These are phyloP conservation scores for Fusarium tupiense DNA, from an alignment of 2,329 filamentous ascomycete species.

Conservation along the genomic window DNA sequence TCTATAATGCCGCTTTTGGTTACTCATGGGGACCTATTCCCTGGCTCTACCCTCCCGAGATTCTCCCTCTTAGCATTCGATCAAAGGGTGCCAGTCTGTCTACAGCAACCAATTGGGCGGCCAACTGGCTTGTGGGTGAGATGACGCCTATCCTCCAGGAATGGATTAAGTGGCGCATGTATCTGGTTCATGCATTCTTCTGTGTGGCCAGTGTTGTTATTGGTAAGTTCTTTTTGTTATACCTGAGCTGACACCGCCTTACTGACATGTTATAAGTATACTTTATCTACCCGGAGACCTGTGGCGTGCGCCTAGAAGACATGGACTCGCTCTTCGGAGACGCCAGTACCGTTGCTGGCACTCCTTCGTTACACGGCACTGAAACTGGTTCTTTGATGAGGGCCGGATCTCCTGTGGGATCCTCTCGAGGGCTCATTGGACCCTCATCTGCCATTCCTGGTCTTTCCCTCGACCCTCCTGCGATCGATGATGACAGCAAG, in stretches of 20 bases:
- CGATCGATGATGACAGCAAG: slow-evolving; percentile 63
- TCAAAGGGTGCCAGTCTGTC: slow-evolving; percentile 97
- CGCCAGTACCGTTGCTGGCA: slow-evolving; percentile 81
- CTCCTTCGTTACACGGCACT: slow-evolving; percentile 77
- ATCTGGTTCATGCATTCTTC: slow-evolving; percentile 96
- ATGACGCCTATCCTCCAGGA: slow-evolving; percentile 94
- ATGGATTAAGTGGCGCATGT: slow-evolving; percentile 91
- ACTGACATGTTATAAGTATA: slow-evolving; percentile 73
- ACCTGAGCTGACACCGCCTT: slow-evolving; percentile 24
- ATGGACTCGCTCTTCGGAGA: slow-evolving; percentile 97
- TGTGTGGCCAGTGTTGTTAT: slow-evolving; percentile 95
- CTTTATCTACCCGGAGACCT: slow-evolving; percentile 97
- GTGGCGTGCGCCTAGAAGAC: slow-evolving; percentile 92
- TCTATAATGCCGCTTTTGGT: slow-evolving; percentile 97
- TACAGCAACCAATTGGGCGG: slow-evolving; percentile 97
- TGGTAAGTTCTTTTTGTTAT: slow-evolving; percentile 70
- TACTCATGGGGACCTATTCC: slow-evolving; percentile 96
- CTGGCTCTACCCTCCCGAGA: slow-evolving; percentile 99
- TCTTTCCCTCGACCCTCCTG: slow-evolving; percentile 82
- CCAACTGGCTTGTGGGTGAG: slow-evolving; percentile 97
- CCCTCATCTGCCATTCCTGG: slow-evolving; percentile 79
- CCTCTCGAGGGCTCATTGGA: slow-evolving; percentile 70
- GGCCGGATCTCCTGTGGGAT: slow-evolving; percentile 76
- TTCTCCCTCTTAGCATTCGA: slow-evolving; percentile 92
- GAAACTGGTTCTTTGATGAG: slow-evolving; percentile 87